A percentile compares a stretch with the other conserved stretches of the same genome.
Evolutionary conservation across 192 early-diverging fungal species (phyloP).

Genomic region (Pecoramyces ruminantium): DNA sequence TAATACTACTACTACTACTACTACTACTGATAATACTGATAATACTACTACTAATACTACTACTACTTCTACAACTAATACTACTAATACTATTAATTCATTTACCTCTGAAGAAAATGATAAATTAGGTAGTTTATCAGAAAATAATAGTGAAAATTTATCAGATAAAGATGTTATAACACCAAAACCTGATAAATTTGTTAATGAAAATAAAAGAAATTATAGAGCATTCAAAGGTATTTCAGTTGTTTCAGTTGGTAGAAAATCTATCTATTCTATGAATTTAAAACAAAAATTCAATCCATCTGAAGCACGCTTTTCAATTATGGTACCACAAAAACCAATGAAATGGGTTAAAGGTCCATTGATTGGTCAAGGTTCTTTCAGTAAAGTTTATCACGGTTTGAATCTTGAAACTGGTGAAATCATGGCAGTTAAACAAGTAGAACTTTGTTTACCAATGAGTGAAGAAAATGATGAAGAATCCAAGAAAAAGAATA

Average conservation of each 20-base stretch:
- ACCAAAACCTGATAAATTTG: background rate
- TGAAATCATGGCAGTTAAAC: conserved; percentile 93
- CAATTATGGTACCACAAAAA: background rate
- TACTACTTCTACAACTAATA: too few relatives aligned
- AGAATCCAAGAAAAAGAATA: conserved; percentile 4
- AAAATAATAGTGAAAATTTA: background rate
- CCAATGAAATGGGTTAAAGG: conserved; percentile 66
- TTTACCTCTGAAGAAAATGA: background rate
- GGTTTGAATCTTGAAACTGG: conserved; percentile 77
- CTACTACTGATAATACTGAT: background rate
- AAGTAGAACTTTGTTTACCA: conserved; percentile 67
- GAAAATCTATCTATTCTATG: background rate
- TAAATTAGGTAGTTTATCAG: background rate
- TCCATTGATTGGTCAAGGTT: conserved; percentile 81
- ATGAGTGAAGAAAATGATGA: conserved; percentile 40
- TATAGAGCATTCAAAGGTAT: background rate
- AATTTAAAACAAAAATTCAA: background rate
- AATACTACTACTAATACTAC: background rate
- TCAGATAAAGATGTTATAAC: background rate
- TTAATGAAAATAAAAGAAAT: background rate
- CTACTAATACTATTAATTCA: too few relatives aligned
- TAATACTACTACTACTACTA: too few relatives aligned
- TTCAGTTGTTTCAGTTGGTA: background rate
- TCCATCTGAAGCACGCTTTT: background rate
- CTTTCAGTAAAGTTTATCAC: conserved; percentile 86